A percentile compares a stretch with the other conserved stretches of the same genome.
Conservation (phyloP, 352 stramenopile genomes). For the Globisporangium lucens region DNA sequence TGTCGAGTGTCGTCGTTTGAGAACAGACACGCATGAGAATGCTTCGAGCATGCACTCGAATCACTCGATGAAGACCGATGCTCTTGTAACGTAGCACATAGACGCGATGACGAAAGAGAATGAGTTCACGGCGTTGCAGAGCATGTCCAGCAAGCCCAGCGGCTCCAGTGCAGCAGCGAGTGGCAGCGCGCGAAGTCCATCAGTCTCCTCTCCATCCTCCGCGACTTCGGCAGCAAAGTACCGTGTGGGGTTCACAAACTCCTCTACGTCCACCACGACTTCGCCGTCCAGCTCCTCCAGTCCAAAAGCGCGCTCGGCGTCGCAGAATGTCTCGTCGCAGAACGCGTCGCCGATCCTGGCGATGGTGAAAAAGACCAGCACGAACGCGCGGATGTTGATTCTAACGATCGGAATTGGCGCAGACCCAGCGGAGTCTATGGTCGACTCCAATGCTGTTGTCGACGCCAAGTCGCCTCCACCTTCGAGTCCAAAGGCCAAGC, state of each 20-base stretch:
- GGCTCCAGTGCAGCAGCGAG: background rate
- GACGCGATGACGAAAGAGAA: constrained; percentile 9
- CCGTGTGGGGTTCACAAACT: background rate
- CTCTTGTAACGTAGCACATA: background rate
- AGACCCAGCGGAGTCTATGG: background rate
- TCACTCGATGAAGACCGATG: background rate
- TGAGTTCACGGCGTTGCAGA: constrained; percentile 11
- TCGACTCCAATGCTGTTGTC: too few species aligned
- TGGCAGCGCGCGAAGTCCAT: background rate
- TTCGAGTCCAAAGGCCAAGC: constrained; percentile 23
- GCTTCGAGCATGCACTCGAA: background rate
- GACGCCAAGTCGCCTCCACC: background rate
- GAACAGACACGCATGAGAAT: too few species aligned
- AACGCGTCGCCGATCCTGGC: constrained; percentile 23
- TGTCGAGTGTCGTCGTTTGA: too few species aligned
- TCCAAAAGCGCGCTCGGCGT: constrained; percentile 8
- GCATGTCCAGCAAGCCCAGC: background rate
- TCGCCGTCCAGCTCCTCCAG: background rate
- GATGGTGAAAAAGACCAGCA: constrained; percentile 25
- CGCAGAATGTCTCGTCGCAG: constrained; percentile 14
- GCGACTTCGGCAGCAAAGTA: constrained; percentile 7
- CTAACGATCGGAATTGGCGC: too few species aligned
- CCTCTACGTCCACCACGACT: background rate
- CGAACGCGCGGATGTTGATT: constrained; percentile 3
- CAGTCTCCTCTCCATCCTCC: background rate